Conservation (phyloP, 805 yeast species). For the Candida orba region DNA sequence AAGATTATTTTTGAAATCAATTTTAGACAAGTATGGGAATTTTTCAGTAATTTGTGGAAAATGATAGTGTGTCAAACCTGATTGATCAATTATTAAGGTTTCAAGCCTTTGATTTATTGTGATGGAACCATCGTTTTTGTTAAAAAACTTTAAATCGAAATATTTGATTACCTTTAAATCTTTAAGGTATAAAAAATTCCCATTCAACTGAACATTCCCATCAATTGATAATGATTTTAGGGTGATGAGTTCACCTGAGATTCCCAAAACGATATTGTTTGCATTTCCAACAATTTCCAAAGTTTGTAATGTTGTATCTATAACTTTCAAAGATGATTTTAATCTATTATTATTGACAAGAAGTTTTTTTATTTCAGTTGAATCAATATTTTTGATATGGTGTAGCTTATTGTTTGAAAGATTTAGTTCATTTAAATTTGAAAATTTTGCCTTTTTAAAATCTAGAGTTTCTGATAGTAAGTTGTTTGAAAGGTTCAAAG, state of each 20-base stretch:
- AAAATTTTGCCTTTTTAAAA: slow-evolving; percentile 5
- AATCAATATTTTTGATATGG: slow-evolving; percentile 1
- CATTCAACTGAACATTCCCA: slow-evolving; percentile 1
- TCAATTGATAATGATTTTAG: slow-evolving; percentile 5
- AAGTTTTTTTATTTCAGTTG: not conserved
- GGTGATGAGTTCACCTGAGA: not conserved
- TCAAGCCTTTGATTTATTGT: slow-evolving; percentile 1
- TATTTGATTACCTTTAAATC: not conserved
- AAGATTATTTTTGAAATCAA: slow-evolving; percentile 7
- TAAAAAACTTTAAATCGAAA: not conserved
- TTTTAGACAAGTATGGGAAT: slow-evolving; percentile 6
- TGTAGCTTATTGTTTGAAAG: slow-evolving; percentile 12
- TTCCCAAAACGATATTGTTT: not conserved
- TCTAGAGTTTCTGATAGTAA: slow-evolving; percentile 19
- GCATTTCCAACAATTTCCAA: slow-evolving; percentile 4
- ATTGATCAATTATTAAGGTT: slow-evolving; percentile 1
- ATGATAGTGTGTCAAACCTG: slow-evolving; percentile 2
- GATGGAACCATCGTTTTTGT: not conserved
- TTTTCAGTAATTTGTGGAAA: slow-evolving; percentile 1
- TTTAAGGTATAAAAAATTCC: slow-evolving; percentile 2
- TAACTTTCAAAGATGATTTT: not conserved
- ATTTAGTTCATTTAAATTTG: slow-evolving; percentile 13
- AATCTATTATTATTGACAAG: slow-evolving; percentile 1
- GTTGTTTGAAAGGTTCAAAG: slow-evolving; percentile 30
- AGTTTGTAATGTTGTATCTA: not conserved